Evolutionary conservation across 768 basidiomycete genomes (phyloP).

Genomic region (Suillus sp.): DNA sequence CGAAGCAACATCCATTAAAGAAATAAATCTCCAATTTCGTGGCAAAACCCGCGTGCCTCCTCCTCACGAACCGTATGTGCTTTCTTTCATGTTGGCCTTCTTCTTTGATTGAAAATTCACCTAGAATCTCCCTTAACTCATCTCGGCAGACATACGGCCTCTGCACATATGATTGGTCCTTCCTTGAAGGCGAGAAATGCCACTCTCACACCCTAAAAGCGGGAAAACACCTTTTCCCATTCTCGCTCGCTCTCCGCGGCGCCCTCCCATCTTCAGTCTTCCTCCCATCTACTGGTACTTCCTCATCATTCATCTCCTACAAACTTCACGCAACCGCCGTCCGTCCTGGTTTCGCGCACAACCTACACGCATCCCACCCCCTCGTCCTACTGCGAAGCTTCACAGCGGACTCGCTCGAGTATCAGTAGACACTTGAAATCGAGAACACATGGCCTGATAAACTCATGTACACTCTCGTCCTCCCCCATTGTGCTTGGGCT

Average conservation of each 20-base stretch:
- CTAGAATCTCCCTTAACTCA: constrained; percentile 24
- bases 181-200: constrained; percentile 80
- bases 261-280: constrained; percentile 76
- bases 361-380: constrained; percentile 61
- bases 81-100: constrained; percentile 15
- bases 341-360: constrained; percentile 71
- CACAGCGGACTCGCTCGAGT: constrained; percentile 83
- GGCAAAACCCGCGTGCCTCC: constrained; percentile 79
- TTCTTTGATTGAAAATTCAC: not conserved
- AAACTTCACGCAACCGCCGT: constrained; percentile 86
- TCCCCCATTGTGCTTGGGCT: constrained; percentile 96
- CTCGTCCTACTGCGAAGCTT: constrained; percentile 76
- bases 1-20: constrained; percentile 82
- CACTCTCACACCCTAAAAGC: constrained; percentile 91
- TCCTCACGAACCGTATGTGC: constrained; percentile 58
- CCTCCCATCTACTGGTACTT: constrained; percentile 46
- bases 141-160: constrained; percentile 59
- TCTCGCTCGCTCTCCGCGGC: constrained; percentile 84
- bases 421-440: constrained; percentile 92
- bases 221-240: constrained; percentile 90
- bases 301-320: constrained; percentile 76
- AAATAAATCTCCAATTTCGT: constrained; percentile 80
- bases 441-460: constrained; percentile 98
- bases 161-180: constrained; percentile 89
- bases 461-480: constrained; percentile 91